phyloP scores from a whole-genome alignment of 306 rosid genomes.

The Aeschynomene evenia region DNA sequence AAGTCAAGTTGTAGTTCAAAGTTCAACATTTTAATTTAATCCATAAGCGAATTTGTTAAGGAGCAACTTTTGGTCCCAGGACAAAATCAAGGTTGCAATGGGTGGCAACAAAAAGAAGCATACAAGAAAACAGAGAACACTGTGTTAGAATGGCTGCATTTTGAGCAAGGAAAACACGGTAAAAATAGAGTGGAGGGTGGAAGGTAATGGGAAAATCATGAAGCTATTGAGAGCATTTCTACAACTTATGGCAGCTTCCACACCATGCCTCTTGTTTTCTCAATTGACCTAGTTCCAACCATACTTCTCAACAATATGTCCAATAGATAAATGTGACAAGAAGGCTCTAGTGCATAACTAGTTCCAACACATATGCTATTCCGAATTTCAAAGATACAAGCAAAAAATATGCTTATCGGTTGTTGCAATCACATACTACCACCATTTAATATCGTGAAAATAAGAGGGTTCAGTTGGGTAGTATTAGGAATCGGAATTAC shows the following conservation, averaged over 20 bases:
- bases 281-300: neutral
- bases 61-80: neutral
- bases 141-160: neutral
- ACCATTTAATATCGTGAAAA: neutral
- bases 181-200: neutral
- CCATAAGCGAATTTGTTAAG: neutral
- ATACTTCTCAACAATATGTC: neutral
- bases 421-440: too few species aligned
- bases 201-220: neutral
- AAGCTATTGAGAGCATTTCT: neutral
- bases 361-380: neutral
- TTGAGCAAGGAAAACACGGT: neutral
- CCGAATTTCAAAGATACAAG: neutral
- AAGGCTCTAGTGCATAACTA: neutral
- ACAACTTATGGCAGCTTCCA: neutral
- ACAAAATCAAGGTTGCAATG: neutral
- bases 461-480: neutral
- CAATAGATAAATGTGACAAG: neutral
- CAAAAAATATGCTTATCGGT: too few species aligned
- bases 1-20: neutral
- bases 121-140: neutral
- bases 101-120: constrained; percentile 15
- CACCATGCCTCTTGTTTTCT: neutral
- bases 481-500: neutral
- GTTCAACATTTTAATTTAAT: neutral